These are phyloP conservation scores for Sporobolomyces roseus DNA, from an alignment of 768 basidiomycete genomes.

Conservation along the genomic window DNA sequence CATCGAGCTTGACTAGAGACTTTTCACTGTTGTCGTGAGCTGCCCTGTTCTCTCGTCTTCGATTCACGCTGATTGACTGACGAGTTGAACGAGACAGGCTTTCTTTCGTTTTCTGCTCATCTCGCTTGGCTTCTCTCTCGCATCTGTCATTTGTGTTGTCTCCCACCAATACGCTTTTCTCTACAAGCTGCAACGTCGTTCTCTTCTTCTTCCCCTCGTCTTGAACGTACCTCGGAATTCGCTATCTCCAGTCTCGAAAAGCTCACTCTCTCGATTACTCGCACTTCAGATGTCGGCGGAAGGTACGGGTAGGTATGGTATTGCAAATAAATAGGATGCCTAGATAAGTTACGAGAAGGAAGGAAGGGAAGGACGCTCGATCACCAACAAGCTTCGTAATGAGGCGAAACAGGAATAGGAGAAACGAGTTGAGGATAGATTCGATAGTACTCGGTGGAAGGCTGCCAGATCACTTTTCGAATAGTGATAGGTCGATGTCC, in stretches of 20 bases:
- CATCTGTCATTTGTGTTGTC: not conserved
- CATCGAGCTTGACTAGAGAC: conserved; percentile 10
- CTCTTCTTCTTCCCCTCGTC: not conserved
- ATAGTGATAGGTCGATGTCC: not conserved
- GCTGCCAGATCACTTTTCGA: not conserved
- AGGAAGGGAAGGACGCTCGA: not conserved
- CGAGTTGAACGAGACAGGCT: too few relatives aligned
- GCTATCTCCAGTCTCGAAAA: too few relatives aligned
- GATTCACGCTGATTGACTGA: too few relatives aligned
- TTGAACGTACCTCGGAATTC: not conserved
- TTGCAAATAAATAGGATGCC: too few relatives aligned
- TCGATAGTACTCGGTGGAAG: conserved; percentile 1
- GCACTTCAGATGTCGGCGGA: too few relatives aligned
- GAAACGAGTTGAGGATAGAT: not conserved
- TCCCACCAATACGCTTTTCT: too few relatives aligned
- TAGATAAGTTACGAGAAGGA: too few relatives aligned
- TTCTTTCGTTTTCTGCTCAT: too few relatives aligned
- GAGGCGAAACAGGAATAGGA: not conserved
- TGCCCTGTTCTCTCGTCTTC: not conserved
- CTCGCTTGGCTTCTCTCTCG: not conserved
- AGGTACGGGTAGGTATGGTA: too few relatives aligned
- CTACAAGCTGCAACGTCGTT: not conserved
- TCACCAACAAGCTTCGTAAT: not conserved
- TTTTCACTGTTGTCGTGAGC: too few relatives aligned
- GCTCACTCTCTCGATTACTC: too few relatives aligned